These are phyloP conservation scores for Fraxinus anomala DNA, from an alignment of 257 asterid genomes.

Conservation along the genomic window DNA sequence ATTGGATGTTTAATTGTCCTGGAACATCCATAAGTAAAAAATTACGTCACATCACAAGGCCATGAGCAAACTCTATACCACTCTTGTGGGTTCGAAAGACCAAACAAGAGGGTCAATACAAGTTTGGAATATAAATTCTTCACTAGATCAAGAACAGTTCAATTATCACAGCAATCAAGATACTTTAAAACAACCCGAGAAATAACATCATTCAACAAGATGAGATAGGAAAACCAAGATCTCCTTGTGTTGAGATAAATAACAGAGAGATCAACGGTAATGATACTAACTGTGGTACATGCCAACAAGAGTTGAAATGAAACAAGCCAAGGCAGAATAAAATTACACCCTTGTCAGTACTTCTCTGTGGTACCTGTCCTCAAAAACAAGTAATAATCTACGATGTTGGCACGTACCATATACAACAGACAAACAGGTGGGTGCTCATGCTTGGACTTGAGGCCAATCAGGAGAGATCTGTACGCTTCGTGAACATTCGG, in stretches of 20 bases:
- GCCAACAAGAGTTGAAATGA: neutral
- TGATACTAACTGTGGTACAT: neutral
- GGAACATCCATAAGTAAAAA: too few relatives aligned
- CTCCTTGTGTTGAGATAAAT: neutral
- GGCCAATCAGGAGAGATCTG: neutral
- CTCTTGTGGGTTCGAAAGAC: neutral
- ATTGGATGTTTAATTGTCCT: too few relatives aligned
- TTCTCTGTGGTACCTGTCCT: too few relatives aligned
- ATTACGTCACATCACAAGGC: neutral
- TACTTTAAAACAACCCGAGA: neutral
- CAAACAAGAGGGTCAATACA: neutral
- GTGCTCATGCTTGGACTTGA: neutral
- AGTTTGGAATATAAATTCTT: neutral
- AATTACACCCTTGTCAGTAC: neutral
- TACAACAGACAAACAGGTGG: neutral
- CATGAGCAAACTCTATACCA: neutral
- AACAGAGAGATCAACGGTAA: neutral
- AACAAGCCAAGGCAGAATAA: neutral
- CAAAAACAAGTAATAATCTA: neutral
- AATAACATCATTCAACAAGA: neutral
- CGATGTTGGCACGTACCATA: neutral
- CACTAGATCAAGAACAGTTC: neutral
- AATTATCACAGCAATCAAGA: neutral
- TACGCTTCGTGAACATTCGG: neutral
- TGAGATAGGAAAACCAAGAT: neutral